Percentiles rank a stretch among this genome's conserved stretches.
Conservation (phyloP, 2,329 filamentous ascomycete genomes). For the Fusarium brachygibbosum region DNA sequence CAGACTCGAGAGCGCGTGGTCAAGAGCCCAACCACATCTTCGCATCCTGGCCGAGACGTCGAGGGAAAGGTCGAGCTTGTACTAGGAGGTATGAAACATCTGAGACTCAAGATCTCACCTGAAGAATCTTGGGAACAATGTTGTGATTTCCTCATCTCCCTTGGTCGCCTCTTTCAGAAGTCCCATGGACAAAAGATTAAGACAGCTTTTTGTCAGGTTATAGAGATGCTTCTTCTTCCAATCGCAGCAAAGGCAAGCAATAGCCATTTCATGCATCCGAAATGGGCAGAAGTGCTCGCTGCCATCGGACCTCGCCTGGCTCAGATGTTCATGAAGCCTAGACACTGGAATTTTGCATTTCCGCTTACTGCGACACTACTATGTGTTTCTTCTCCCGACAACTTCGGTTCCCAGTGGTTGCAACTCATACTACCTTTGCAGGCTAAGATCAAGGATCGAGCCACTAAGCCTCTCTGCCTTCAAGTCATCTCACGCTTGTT, state of each 20-base stretch:
- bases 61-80: conserved; percentile 90
- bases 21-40: conserved; percentile 71
- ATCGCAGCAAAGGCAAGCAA: conserved; percentile 84
- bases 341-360: conserved; percentile 91
- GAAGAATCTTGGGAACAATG: conserved; percentile 85
- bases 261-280: conserved; percentile 81
- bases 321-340: conserved; percentile 90
- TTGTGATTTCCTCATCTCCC: conserved; percentile 86
- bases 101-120: conserved; percentile 81
- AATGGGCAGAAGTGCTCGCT: conserved; percentile 88
- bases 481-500: conserved; percentile 90
- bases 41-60: conserved; percentile 69
- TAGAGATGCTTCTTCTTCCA: conserved; percentile 87
- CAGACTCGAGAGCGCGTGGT: conserved; percentile 73
- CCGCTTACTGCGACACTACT: conserved; percentile 88
- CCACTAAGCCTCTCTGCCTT: conserved; percentile 81
- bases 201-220: conserved; percentile 91
- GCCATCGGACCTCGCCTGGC: conserved; percentile 82
- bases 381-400: conserved; percentile 88
- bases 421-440: conserved; percentile 83
- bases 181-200: conserved; percentile 93
- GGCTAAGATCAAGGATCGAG: conserved; percentile 85
- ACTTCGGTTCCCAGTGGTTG: conserved; percentile 88
- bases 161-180: conserved; percentile 85
- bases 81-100: conserved; percentile 89